Evolutionary conservation across 352 stramenopile species (phyloP), one percentile per base, ranked within the genome.

Genomic region (Globisporangium recalcitrans): DNA sequence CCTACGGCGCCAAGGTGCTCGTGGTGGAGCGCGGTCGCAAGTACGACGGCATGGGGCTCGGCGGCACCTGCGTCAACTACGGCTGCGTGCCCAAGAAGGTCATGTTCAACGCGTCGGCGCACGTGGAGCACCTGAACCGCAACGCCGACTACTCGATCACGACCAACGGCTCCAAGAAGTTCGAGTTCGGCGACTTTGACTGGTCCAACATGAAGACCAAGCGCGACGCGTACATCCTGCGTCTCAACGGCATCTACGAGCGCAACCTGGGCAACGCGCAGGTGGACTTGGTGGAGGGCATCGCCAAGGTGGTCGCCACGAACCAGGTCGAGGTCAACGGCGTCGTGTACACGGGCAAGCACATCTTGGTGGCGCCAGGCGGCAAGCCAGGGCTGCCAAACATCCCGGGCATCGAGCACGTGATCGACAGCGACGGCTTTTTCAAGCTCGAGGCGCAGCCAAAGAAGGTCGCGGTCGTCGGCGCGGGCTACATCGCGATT

Each of bases 1-100:
- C 74, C 4, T 95, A 98, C 73, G 96, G 96, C 58, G 95, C 95
- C 58, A 98, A 98, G 69, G 96, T 99, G 19, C 92, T 96, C 9
- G 71, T 99, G 13, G 79, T 98, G 29, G 97, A 99, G 73, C 83
- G 82, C 57, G 74, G 79, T 44, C 44, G 44, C 44, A 51, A 51
- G n/a, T 51, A 51, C 44, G 44, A 24, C 44, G 44, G 44, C 60
- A 76, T 76, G 60, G 78, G 86, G 9, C 73, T 90, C 64, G 97
- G 95, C 59, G 97, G 97, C 64, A 99, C 97, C 16, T 99, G 97
- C 72, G 97, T 99, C 51, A 99, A 99, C 75, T 97, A 98, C 31
- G 96, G 97, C 62, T 99, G 97, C 82, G 96, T 99, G 54, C 97
- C 97, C 19, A 99, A 99, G 80, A 99, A 99, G 77, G 80, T 99